These are phyloP conservation scores for Taiozyma sp. DNA, from an alignment of 1,139 yeast species.

Conservation along the genomic window DNA sequence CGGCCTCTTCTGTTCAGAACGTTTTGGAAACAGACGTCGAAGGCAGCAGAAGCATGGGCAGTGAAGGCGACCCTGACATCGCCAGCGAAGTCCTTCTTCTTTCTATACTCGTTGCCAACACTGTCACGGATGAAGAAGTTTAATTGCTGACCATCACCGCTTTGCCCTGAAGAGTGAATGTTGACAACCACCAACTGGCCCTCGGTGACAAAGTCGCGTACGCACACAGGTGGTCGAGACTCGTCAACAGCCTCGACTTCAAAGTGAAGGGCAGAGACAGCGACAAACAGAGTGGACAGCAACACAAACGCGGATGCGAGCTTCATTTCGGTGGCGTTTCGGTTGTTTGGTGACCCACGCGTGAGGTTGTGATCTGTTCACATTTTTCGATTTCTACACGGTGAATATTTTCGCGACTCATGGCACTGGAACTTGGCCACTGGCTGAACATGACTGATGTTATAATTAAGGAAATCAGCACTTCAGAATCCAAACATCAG, in stretches of 20 bases:
- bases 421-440: no score
- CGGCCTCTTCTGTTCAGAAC: slow-evolving; percentile 36
- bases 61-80: slow-evolving; percentile 73
- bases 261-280: slow-evolving; percentile 25
- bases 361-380: not conserved
- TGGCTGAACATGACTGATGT: no score
- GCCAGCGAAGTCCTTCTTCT: slow-evolving; percentile 63
- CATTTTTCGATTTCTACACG: not conserved
- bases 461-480: no score
- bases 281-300: slow-evolving; percentile 10
- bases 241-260: slow-evolving; percentile 34
- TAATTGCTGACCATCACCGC: slow-evolving; percentile 83
- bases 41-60: slow-evolving; percentile 75
- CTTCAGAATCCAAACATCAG: no score
- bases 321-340: slow-evolving; percentile 9
- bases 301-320: slow-evolving; percentile 6
- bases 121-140: slow-evolving; percentile 58
- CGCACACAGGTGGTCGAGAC: slow-evolving; percentile 54
- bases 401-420: not conserved
- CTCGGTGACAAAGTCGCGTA: slow-evolving; percentile 83
- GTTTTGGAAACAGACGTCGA: slow-evolving; percentile 90
- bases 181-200: slow-evolving; percentile 85
- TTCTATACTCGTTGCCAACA: slow-evolving; percentile 68
- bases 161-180: slow-evolving; percentile 63
- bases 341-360: not conserved